Base-by-base conservation (phyloP, 371 early-diverging fungal species). In the Mortierella sp. region DNA sequence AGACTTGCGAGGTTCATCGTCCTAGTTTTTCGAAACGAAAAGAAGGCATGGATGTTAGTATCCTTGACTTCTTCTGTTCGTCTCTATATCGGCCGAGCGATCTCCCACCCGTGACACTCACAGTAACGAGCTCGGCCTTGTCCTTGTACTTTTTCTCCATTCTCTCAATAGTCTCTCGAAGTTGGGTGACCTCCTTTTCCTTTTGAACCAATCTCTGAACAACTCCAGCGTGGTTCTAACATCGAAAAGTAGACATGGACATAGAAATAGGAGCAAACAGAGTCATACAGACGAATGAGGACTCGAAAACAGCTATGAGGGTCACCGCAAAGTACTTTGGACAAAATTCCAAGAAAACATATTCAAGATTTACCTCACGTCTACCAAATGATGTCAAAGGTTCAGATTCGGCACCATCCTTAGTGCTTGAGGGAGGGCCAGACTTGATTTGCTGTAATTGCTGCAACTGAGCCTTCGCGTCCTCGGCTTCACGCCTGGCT, bases 141-240 rank as follows among this genome's bases (percentile, higher is more conserved):
- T 76, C 76, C 66, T 76, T 81, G 73, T 81, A 81, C 70, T 75
- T 78, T 61, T 80, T 81, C 62, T 78, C 73, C 72, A 83, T 72
- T 57, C 64, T 60, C 20, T 85, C 85, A 60, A 85, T 77, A 14
- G 77, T 77, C 52, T 79, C 84, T 24, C 76, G 80, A 40, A 85
- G 72, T 68, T 74, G 75, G 11, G 75, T 66, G 14, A 83, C 81
- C 65, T 85, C 83, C 70, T 83, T 85, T 47, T 85, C 84, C 67
- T 83, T 80, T 62, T 83, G 84, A 54, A 83, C 75, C 54, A 85
- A 72, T 62, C 80, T 68, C 67, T 83, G 83, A 37, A 85, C 84
- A 37, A 85, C 73, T 22, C 80, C 75, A 58, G 85, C 77, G 45
- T 83, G 78, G 62, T 85, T 83, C 85, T 85, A 71, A 26, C 49